Base-by-base conservation (phyloP, 768 basidiomycete genomes). In the Lactarius indigo region DNA sequence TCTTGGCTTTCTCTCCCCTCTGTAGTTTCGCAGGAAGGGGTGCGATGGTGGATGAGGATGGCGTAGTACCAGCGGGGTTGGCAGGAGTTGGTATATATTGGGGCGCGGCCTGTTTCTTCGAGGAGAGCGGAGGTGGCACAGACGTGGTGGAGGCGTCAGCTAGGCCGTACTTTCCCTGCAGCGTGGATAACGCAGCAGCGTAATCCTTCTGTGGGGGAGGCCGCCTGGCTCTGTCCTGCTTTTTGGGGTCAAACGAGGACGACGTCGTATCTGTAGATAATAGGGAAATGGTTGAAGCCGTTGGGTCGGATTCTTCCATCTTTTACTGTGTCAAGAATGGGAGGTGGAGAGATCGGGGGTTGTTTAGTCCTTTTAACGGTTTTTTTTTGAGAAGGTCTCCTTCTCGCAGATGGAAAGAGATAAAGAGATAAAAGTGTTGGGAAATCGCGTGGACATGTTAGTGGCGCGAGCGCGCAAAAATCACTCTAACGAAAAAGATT, bases 191-290 rank as follows among this genome's bases (percentile, higher is more conserved):
- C n/a, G 63, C 58, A 4, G 59, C 26, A 3, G 63, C 41, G 31
- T 64, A 68, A 42, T 68, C 57, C 41, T 68, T 68, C 28, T 44
- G 37, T 42, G 23, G 20, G 33, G 31, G 50, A 5, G 55, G 28
- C 10, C 17, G 52, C 54, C 41, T 59, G 20, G 28, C 23, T 23
- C 41, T 57, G 20, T 33, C 37, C 8, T 60, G n/a, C 41, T 33
- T 35, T 47, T 26, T n/a, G 17, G 58, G 55, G 9, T 37, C 33
- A 26, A 68, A 64, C 47, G 66, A 50, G 13, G 66, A 68, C 52
- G 66, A 64, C 8, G 63, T 64, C 2, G 66, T 64, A 23, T 68
- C 20, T 41, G 66, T 64, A 59, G 66, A 60, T 8, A 64, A 39
- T 9, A 68, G 17, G 6, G 66, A 61, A 23, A 42, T 28, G 12